Evolutionary conservation across 179 eudicot species (phyloP).

Genomic region (Actinidia polygama): DNA sequence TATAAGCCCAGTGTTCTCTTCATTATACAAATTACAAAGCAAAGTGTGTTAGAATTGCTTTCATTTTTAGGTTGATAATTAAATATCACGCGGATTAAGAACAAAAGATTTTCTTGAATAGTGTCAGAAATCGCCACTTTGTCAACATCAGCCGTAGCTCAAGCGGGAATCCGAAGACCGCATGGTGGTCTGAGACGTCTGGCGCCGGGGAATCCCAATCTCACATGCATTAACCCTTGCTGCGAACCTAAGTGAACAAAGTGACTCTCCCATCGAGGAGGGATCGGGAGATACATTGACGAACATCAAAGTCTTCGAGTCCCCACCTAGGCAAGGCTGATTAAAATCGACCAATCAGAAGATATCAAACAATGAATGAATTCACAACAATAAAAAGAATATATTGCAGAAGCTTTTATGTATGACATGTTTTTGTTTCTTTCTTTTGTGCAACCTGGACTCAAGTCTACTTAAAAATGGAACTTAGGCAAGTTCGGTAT

Average conservation of each 20-base stretch:
- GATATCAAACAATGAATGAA: not conserved
- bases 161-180: constrained; percentile 76
- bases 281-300: constrained; percentile 87
- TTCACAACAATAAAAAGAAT: not conserved
- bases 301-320: constrained; percentile 94
- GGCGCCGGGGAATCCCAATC: constrained; percentile 91
- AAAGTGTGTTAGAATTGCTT: constrained; percentile 25
- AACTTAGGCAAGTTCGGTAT: too few relatives aligned
- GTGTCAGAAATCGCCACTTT: not conserved
- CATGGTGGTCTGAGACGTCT: constrained; percentile 39
- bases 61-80: not conserved
- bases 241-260: constrained; percentile 92
- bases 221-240: constrained; percentile 95
- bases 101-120: constrained; percentile 6
- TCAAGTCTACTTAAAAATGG: too few relatives aligned
- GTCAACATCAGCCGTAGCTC: constrained; percentile 59
- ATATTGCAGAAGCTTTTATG: not conserved
- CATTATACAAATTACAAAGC: constrained; percentile 32
- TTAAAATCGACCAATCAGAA: constrained; percentile 29
- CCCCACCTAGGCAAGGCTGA: constrained; percentile 98
- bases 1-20: constrained; percentile 30
- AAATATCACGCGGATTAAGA: constrained; percentile 8
- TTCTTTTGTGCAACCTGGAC: not conserved
- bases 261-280: constrained; percentile 77
- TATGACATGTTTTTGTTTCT: not conserved